These are phyloP conservation scores for Aspergillus ibericus DNA, from an alignment of 2,329 filamentous ascomycete species.

Conservation along the genomic window DNA sequence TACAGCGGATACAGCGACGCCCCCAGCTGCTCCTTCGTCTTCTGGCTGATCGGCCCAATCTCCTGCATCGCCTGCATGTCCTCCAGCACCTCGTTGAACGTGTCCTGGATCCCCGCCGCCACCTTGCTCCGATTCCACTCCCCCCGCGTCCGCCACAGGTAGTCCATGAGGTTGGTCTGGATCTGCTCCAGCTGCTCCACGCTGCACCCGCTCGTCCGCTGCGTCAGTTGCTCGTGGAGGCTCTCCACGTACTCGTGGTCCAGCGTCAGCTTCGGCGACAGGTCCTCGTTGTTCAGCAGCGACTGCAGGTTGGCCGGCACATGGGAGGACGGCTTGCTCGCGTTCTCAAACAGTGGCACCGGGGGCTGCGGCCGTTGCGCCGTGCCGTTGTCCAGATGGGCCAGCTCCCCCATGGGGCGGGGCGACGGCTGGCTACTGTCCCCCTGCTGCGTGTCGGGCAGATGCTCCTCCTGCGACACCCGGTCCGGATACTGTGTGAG, in stretches of 20 bases:
- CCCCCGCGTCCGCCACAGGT: slow-evolving; percentile 74
- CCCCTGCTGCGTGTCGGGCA: slow-evolving; percentile 64
- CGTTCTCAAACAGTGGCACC: slow-evolving; percentile 42
- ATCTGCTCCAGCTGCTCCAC: slow-evolving; percentile 96
- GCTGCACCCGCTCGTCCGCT: slow-evolving; percentile 71
- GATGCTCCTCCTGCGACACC: slow-evolving; percentile 57
- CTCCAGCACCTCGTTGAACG: slow-evolving; percentile 69
- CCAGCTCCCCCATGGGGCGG: slow-evolving; percentile 28
- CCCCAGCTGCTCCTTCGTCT: slow-evolving; percentile 33
- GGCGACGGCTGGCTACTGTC: slow-evolving; percentile 36
- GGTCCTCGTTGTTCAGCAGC: slow-evolving; percentile 35
- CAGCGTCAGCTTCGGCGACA: slow-evolving; percentile 35
- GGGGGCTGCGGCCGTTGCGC: slow-evolving; percentile 40
- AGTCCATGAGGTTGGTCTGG: slow-evolving; percentile 85
- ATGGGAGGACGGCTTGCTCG: slow-evolving; percentile 26
- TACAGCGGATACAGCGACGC: slow-evolving; percentile 13
- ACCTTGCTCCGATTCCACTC: slow-evolving; percentile 84
- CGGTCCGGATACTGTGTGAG: slow-evolving; percentile 52
- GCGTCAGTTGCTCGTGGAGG: slow-evolving; percentile 64
- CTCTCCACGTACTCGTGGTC: slow-evolving; percentile 54
- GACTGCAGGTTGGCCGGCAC: slow-evolving; percentile 32
- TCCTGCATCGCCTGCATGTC: slow-evolving; percentile 59
- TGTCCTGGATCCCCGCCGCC: slow-evolving; percentile 59
- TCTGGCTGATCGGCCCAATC: slow-evolving; percentile 37
- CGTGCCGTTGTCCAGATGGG: slow-evolving; percentile 20